These are phyloP conservation scores for Psilocybe subaeruginosa DNA, from an alignment of 768 basidiomycete genomes.

Conservation along the genomic window DNA sequence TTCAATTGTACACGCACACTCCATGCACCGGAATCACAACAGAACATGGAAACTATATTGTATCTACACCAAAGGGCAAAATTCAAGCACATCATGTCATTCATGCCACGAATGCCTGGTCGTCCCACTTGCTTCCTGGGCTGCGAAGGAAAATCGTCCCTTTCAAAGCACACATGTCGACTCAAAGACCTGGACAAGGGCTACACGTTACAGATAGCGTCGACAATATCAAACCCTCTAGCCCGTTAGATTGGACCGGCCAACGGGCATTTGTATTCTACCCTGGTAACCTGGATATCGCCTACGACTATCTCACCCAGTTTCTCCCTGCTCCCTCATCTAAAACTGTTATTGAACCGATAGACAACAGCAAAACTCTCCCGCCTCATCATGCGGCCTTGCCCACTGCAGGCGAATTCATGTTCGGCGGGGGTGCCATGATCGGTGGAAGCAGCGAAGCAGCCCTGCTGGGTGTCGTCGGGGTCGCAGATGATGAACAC, in stretches of 20 bases:
- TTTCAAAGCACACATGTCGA: slow-evolving; percentile 61
- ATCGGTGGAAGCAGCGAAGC: slow-evolving; percentile 33
- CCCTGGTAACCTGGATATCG: slow-evolving; percentile 36
- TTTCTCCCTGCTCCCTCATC: slow-evolving; percentile 30
- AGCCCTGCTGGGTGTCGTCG: slow-evolving; percentile 35
- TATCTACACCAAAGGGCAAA: slow-evolving; percentile 64
- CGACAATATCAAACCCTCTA: not conserved
- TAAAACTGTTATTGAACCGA: not conserved
- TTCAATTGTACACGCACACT: slow-evolving; percentile 60
- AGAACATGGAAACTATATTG: slow-evolving; percentile 41
- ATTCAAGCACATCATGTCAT: slow-evolving; percentile 66
- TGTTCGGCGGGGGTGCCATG: slow-evolving; percentile 63
- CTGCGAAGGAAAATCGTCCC: slow-evolving; percentile 69
- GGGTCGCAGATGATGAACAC: slow-evolving; percentile 38
- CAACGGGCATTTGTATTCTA: slow-evolving; percentile 63
- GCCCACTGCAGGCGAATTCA: slow-evolving; percentile 48
- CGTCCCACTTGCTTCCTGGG: slow-evolving; percentile 66
- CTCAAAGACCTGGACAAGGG: slow-evolving; percentile 48
- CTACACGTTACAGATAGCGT: not conserved
- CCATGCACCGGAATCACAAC: slow-evolving; percentile 58
- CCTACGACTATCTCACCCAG: slow-evolving; percentile 74
- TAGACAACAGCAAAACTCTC: not conserved
- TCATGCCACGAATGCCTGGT: slow-evolving; percentile 88
- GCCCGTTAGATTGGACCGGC: slow-evolving; percentile 34
- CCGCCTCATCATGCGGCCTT: slow-evolving; percentile 14